Conservation (phyloP, 768 basidiomycete species). For the Calocybe gangraenosa region DNA sequence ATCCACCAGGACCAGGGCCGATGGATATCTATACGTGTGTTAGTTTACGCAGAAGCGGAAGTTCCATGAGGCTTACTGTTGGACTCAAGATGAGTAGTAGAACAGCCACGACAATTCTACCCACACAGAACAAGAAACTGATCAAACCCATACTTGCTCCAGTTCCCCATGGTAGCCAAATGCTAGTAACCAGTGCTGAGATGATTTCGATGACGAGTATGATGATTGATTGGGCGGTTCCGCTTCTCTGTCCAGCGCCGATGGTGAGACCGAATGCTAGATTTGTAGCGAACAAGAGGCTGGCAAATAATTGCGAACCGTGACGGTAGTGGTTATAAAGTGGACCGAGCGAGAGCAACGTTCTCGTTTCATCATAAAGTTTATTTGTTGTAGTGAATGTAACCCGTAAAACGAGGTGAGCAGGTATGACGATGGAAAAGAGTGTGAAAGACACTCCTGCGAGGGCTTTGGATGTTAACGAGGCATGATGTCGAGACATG, state of each 20-base stretch:
- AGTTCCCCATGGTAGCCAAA: conserved; percentile 96
- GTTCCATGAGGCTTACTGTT: conserved; percentile 51
- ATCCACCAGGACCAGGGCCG: conserved; percentile 74
- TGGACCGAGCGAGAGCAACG: conserved; percentile 84
- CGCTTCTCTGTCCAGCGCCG: conserved; percentile 86
- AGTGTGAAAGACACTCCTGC: conserved; percentile 78
- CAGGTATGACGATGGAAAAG: conserved; percentile 76
- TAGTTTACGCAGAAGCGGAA: conserved; percentile 8
- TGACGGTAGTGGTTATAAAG: conserved; percentile 94
- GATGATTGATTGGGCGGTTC: conserved; percentile 88
- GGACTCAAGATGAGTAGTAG: conserved; percentile 88
- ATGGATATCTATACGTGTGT: conserved; percentile 66
- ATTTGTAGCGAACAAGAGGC: conserved; percentile 77
- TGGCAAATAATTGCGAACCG: conserved; percentile 86
- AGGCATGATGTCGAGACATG: conserved; percentile 44
- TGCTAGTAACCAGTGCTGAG: conserved; percentile 82
- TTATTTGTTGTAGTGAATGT: conserved; percentile 80
- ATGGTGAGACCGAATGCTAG: conserved; percentile 80
- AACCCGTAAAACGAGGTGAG: conserved; percentile 72
- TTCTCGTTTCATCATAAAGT: conserved; percentile 92
- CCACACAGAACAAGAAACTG: conserved; percentile 90
- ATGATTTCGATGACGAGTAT: conserved; percentile 86
- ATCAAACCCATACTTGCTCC: conserved; percentile 96
- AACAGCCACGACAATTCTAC: conserved; percentile 86
- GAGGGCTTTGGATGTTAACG: conserved; percentile 63